A percentile compares a stretch with the other conserved stretches of the same genome.
Evolutionary conservation across 345 rosid species (phyloP).

Genomic region (Arabidopsis arenosa): DNA sequence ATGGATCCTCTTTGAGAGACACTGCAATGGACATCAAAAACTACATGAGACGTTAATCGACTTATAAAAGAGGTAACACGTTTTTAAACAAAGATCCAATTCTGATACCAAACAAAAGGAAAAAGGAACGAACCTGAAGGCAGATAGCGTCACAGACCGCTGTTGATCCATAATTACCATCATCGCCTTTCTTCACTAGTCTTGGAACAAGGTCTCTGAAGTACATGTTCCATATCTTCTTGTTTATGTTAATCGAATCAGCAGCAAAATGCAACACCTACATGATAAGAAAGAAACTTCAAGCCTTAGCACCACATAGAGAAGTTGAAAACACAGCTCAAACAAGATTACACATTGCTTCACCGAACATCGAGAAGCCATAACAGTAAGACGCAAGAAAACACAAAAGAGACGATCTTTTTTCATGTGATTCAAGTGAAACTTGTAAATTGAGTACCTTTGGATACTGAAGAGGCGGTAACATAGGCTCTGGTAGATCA

Average conservation of each 20-base stretch:
- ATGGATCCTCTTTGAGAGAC: slow-evolving; percentile 91
- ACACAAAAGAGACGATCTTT: not conserved
- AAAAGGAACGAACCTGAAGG: slow-evolving; percentile 61
- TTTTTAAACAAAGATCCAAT: not conserved
- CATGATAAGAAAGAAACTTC: not conserved
- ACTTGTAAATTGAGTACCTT: slow-evolving; percentile 44
- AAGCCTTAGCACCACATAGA: not conserved
- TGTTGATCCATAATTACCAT: slow-evolving; percentile 91
- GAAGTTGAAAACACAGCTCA: slow-evolving; percentile 6
- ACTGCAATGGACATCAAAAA: slow-evolving; percentile 49
- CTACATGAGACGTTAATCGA: not conserved
- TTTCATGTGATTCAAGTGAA: slow-evolving; percentile 9
- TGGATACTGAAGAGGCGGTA: slow-evolving; percentile 87
- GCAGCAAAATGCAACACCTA: slow-evolving; percentile 81
- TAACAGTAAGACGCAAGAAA: not conserved
- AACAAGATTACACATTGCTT: not conserved
- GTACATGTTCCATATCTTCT: slow-evolving; percentile 82
- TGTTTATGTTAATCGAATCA: slow-evolving; percentile 77
- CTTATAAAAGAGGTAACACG: not conserved
- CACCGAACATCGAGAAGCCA: not conserved
- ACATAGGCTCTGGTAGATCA: slow-evolving; percentile 67
- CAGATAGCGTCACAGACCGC: slow-evolving; percentile 94
- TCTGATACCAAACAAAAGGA: not conserved
- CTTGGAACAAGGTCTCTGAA: slow-evolving; percentile 82
- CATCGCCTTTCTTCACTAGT: slow-evolving; percentile 78